These are phyloP conservation scores for Coemansia sp. DNA, from an alignment of 192 early-diverging fungal species.

Conservation along the genomic window DNA sequence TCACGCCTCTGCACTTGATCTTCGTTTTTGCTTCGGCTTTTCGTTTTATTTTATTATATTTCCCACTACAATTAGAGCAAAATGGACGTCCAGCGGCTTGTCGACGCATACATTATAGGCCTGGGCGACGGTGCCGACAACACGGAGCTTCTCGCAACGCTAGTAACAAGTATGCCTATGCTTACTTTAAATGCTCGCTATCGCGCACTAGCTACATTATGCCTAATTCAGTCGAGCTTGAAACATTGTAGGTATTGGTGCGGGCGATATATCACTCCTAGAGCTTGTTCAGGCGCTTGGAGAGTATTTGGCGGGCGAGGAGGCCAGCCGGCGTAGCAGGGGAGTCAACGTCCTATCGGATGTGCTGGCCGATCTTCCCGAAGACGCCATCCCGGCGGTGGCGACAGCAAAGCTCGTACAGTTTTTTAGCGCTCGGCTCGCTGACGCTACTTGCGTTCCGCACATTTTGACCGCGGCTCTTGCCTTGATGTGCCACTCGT, in stretches of 20 bases:
- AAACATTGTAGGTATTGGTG: constrained; percentile 24
- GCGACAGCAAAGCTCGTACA: constrained; percentile 59
- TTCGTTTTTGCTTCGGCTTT: background rate
- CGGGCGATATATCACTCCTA: constrained; percentile 62
- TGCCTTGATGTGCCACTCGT: constrained; percentile 60
- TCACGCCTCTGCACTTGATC: background rate
- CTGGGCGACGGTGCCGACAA: constrained; percentile 46
- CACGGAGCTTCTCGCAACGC: constrained; percentile 22
- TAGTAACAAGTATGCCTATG: constrained; percentile 22
- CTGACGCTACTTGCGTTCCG: constrained; percentile 71
- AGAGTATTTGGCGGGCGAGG: constrained; percentile 71
- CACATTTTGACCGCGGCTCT: constrained; percentile 60
- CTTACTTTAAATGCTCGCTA: background rate
- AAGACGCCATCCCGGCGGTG: constrained; percentile 26
- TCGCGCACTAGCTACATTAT: background rate
- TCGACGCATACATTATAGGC: constrained; percentile 52
- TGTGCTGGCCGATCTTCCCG: constrained; percentile 54
- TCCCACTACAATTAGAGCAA: background rate
- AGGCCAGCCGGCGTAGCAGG: constrained; percentile 81
- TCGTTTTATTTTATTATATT: background rate
- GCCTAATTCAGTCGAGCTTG: background rate
- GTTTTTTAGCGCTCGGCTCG: constrained; percentile 71
- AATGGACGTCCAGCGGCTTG: constrained; percentile 48
- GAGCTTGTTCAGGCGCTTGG: constrained; percentile 78
- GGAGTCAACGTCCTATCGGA: constrained; percentile 70